Base-by-base conservation (phyloP, 2,329 filamentous ascomycete species). In the Didymella keratinophila region DNA sequence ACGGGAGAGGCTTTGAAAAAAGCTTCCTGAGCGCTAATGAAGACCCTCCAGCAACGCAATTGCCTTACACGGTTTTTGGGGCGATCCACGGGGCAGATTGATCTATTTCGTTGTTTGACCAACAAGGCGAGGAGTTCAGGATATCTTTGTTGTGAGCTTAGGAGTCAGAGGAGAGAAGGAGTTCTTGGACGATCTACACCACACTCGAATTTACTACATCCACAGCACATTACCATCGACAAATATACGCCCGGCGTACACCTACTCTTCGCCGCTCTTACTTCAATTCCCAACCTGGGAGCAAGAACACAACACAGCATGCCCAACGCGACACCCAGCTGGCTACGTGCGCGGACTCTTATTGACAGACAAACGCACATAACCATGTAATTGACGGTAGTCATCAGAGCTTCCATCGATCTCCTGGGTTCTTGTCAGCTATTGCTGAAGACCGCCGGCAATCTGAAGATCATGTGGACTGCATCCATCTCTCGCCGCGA, bases 1-100 rank as follows among this genome's bases (percentile, higher is more conserved):
- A 70, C 71, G 5, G 66, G 63, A 14, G 65, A 62, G 20, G 61
- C 56, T 18, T 39, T 66, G 48, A 65, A 64, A 37, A 61, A 59
- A 44, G 56, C 50, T 16, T 18, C 45, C 4, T 54, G 45, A 58
- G 25, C 30, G 20, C 14, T 21, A 21, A 10, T 16, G 20, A 34
- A 7, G 11, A 16, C 27, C 5, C 6, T 42, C 16, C 34, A n/a
- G 10, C 25, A 5, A 25, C 20, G 16, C 16, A 27, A 28, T 7
- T 14, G 18, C 10, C 5, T 41, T 14, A n/a, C 23, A 21, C 21
- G 20, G 34, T 20, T 4, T 34, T n/a, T 10, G 21, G 28, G 12
- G 32, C 5, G 11, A 32, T 9, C 3, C 2, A 28, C 6, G 30
- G 10, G 28, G 25, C 37, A 53, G 45, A 45, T 14, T 45, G 50